Evolutionary conservation across 345 rosid species (phyloP), one percentile per base, ranked within the genome.

Genomic region (Pistacia atlantica): DNA sequence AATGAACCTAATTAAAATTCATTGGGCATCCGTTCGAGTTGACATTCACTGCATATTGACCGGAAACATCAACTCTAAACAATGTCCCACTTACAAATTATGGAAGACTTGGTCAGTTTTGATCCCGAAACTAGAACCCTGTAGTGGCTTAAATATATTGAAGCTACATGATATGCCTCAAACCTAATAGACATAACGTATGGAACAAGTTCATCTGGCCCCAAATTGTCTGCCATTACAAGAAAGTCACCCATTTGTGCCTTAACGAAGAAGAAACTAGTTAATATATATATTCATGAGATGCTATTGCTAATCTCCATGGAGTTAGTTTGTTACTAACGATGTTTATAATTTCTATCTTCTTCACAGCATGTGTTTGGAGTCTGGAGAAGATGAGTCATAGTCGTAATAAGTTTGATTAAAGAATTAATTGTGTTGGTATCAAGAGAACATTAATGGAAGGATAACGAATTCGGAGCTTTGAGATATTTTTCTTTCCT

Each of bases 231-330:
- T 37, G 46, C 35, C 28, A 55, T 37, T 54, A 42, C 33, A 54
- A 37, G 20, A 25, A 72, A 59, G 66, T 72, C 9, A 35, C 22
- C 4, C n/a, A 65, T 1, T 12, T 54, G 55, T 54, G 70, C 78
- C 71, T 65, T 75, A 38, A 55, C 71, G 25, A 75, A 75, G 11
- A 75, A 65, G 71, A 75, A 75, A 51, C 25, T 51, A 2, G 14
- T 69, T 38, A 38, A 16, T 48, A 11, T 13, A 25, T 31, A 13
- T 4, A 54, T 20, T 8, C 45, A 37, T 33, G 51, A 62, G 57
- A 54, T 3, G 18, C 57, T 5, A 54, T 54, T 73, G 28, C 11
- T 17, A 51, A 62, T 62, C 76, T 18, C 66, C 11, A 61, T 11
- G 31, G 17, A 73, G 31, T 28, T 0, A 20, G 33, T 46, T 59